A percentile compares a stretch with the other conserved stretches of the same genome.
phyloP scores from a whole-genome alignment of 768 basidiomycete species.

The Trametes meyenii region DNA sequence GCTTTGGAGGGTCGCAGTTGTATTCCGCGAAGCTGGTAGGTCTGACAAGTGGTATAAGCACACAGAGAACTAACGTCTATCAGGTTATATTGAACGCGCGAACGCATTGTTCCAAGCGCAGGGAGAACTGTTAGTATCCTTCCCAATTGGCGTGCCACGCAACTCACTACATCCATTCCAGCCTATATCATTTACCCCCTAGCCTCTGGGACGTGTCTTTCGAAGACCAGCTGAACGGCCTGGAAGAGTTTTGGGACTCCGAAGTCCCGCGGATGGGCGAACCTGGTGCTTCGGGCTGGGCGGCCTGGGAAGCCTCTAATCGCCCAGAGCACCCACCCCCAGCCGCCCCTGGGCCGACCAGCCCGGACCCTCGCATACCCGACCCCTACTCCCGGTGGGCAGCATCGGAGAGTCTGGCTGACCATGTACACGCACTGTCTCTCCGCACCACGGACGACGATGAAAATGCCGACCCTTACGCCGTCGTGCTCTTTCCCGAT shows the following conservation, averaged over 20 bases:
- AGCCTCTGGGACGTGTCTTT: conserved; percentile 47
- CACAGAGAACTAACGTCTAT: not conserved
- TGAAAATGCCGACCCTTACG: conserved; percentile 66
- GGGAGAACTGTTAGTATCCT: conserved; percentile 66
- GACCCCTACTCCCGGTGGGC: conserved; percentile 78
- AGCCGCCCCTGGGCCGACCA: conserved; percentile 20
- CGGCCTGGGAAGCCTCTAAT: conserved; percentile 54
- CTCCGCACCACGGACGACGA: conserved; percentile 54
- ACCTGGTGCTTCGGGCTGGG: conserved; percentile 66
- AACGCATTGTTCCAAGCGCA: conserved; percentile 83
- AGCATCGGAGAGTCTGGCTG: conserved; percentile 52
- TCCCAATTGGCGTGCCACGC: not conserved
- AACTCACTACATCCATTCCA: conserved; percentile 31
- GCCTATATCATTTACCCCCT: conserved; percentile 60
- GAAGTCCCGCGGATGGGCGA: conserved; percentile 81
- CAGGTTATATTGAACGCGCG: conserved; percentile 76
- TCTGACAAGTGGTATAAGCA: conserved; percentile 15
- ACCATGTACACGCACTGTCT: conserved; percentile 50
- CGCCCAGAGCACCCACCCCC: conserved; percentile 37
- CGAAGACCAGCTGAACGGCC: conserved; percentile 51
- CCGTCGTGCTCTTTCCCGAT: conserved; percentile 73
- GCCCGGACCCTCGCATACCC: conserved; percentile 27
- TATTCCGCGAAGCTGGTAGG: conserved; percentile 64
- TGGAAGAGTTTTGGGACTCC: conserved; percentile 87
- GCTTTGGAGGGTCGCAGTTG: conserved; percentile 71